These are phyloP conservation scores for Coniosporium tulheliwenetii DNA, from an alignment of 2,329 filamentous ascomycete species.

Conservation along the genomic window DNA sequence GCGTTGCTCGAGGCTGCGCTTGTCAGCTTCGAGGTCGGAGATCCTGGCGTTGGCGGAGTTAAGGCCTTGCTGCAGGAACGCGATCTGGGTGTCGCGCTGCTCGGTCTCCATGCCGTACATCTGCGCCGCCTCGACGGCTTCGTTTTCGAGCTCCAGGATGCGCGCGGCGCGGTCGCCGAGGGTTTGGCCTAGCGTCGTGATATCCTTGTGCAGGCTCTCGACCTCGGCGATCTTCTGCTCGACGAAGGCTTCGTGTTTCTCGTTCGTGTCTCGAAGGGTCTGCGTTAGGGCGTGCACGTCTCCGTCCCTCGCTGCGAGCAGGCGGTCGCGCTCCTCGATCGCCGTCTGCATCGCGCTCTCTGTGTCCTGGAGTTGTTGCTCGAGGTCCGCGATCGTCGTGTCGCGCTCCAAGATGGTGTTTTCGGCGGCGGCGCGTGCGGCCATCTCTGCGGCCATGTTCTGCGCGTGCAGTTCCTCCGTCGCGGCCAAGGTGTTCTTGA, in stretches of 20 bases:
- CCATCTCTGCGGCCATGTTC: slow-evolving; percentile 22
- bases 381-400: slow-evolving; percentile 17
- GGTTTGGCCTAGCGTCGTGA: slow-evolving; percentile 9
- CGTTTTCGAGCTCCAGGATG: slow-evolving; percentile 11
- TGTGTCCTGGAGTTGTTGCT: slow-evolving; percentile 17
- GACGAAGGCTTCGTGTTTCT: slow-evolving; percentile 8
- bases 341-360: slow-evolving; percentile 10
- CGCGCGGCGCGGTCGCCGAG: slow-evolving; percentile 9
- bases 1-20: slow-evolving; percentile 15
- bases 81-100: slow-evolving; percentile 16
- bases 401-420: slow-evolving; percentile 16
- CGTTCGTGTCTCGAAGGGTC: slow-evolving; percentile 9
- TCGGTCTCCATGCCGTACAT: slow-evolving; percentile 15
- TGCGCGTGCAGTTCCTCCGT: slow-evolving; percentile 22
- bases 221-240: not conserved
- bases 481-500: slow-evolving; percentile 20
- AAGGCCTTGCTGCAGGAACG: slow-evolving; percentile 11
- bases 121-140: slow-evolving; percentile 8
- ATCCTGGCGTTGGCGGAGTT: slow-evolving; percentile 5
- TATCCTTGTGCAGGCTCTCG: slow-evolving; percentile 4
- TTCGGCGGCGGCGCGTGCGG: slow-evolving; percentile 21
- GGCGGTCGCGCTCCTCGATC: not conserved
- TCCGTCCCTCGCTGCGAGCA: slow-evolving; percentile 11
- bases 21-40: slow-evolving; percentile 11
- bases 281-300: slow-evolving; percentile 8